phyloP scores from a whole-genome alignment of 176 grass and related monocot species.

The Eleusine coracana region DNA sequence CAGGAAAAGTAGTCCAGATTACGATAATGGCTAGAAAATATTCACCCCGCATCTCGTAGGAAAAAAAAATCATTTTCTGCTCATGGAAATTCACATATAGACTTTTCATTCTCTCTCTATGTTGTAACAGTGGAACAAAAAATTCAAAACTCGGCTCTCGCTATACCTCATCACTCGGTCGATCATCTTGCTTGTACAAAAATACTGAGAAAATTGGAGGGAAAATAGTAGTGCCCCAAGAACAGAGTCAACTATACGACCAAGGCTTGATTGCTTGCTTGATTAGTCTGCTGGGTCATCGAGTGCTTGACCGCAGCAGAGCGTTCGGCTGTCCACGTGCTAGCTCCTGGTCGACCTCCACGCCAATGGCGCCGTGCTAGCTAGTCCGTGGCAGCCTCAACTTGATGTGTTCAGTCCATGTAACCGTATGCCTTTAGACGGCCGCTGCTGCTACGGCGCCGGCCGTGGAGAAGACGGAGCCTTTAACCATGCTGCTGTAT shows the following conservation, averaged over 20 bases:
- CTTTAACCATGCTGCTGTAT: constrained; percentile 42
- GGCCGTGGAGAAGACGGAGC: constrained; percentile 35
- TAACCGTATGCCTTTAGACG: background rate
- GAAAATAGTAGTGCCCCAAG: constrained; percentile 11
- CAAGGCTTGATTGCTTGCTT: constrained; percentile 19
- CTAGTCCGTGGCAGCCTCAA: background rate
- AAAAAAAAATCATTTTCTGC: background rate
- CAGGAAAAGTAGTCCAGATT: constrained; percentile 32
- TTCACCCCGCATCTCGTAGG: background rate
- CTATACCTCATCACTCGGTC: constrained; percentile 12
- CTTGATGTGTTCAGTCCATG: background rate
- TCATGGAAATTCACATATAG: constrained; percentile 5
- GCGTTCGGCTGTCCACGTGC: constrained; percentile 2
- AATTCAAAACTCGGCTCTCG: constrained; percentile 40
- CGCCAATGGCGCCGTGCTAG: constrained; percentile 19
- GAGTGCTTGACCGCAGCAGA: constrained; percentile 44
- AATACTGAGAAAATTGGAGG: constrained; percentile 1
- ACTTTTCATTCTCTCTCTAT: background rate
- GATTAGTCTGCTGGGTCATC: constrained; percentile 23
- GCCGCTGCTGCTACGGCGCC: constrained; percentile 19
- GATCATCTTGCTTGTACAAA: constrained; percentile 29
- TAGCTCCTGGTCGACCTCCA: background rate
- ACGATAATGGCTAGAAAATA: constrained; percentile 26
- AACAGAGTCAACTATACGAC: constrained; percentile 28
- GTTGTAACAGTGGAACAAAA: constrained; percentile 20